Conservation (phyloP, 1,284 basidiomycete genomes). For the Papiliotrema fonsecae region DNA sequence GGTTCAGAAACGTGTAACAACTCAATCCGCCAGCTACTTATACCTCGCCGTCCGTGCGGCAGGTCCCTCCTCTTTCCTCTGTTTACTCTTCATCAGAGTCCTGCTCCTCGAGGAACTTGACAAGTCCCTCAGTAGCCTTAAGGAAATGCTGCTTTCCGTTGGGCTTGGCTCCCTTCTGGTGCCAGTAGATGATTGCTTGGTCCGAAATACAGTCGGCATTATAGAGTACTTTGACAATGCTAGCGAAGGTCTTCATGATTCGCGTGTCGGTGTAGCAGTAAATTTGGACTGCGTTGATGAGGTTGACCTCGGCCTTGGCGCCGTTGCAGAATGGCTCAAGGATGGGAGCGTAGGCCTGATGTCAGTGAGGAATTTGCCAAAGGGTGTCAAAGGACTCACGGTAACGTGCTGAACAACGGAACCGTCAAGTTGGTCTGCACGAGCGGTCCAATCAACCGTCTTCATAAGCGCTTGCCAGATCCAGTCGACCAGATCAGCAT, state of each 20-base stretch:
- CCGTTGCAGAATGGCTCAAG: conserved; percentile 81
- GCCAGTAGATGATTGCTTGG: conserved; percentile 95
- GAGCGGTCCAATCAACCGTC: conserved; percentile 77
- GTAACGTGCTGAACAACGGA: conserved; percentile 77
- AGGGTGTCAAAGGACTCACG: conserved; percentile 50
- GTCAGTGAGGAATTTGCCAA: conserved; percentile 4
- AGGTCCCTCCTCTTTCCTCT: not conserved
- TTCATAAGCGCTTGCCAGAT: conserved; percentile 88
- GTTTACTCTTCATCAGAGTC: conserved; percentile 39
- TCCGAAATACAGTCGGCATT: conserved; percentile 91
- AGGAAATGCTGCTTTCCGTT: conserved; percentile 93
- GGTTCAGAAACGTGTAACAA: no score
- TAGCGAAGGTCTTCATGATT: conserved; percentile 87
- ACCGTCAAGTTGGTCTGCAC: conserved; percentile 82
- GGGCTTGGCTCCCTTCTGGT: conserved; percentile 90
- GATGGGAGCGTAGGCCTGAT: conserved; percentile 72
- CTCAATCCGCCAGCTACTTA: no score
- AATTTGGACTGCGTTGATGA: conserved; percentile 89
- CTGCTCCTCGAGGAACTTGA: conserved; percentile 58
- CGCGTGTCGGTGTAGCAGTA: conserved; percentile 93
- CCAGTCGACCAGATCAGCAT: conserved; percentile 76
- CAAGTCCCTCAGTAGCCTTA: conserved; percentile 77
- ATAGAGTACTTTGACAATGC: conserved; percentile 91
- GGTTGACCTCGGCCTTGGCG: conserved; percentile 81
- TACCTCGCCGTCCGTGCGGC: not conserved